Percentiles rank a stretch among this genome's conserved stretches.
Conservation (phyloP, 202 grass and related monocot species). For the Brachypodium distachyon region DNA sequence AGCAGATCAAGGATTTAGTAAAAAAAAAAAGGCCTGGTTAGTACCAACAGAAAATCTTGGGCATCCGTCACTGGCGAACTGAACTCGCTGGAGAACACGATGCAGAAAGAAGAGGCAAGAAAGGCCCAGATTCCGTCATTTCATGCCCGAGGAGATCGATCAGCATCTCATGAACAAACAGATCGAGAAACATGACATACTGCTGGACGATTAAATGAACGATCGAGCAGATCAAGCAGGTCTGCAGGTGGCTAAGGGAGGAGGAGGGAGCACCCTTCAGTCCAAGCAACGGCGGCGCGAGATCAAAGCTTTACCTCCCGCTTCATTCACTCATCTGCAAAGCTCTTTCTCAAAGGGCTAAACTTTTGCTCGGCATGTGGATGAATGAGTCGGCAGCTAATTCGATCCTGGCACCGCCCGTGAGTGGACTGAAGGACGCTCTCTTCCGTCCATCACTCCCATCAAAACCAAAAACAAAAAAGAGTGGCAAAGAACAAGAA, state of each 20-base stretch:
- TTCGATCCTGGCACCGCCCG: conserved; percentile 51
- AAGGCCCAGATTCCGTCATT: conserved; percentile 3
- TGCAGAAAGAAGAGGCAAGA: neutral
- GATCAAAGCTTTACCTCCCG: conserved; percentile 90
- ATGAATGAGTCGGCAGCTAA: conserved; percentile 99
- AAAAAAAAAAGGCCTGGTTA: neutral
- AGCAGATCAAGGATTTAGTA: conserved; percentile 33
- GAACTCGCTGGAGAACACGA: neutral
- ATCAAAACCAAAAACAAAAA: neutral
- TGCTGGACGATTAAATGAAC: neutral
- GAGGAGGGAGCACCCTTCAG: conserved; percentile 99
- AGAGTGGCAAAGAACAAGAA: neutral
- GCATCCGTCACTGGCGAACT: neutral
- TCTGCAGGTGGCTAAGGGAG: neutral
- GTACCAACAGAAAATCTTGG: conserved; percentile 4
- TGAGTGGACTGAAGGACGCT: conserved; percentile 99
- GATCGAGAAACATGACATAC: neutral
- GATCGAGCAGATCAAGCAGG: neutral
- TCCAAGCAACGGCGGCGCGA: conserved; percentile 78
- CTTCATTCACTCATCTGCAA: conserved; percentile 99
- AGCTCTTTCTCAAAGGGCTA: conserved; percentile 28
- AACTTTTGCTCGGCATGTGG: conserved; percentile 56
- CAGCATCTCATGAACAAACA: too few relatives aligned
- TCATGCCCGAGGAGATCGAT: conserved; percentile 28
- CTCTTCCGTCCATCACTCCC: conserved; percentile 39